These are phyloP conservation scores for Fraxinus anomala DNA, from an alignment of 257 asterid genomes.

Conservation along the genomic window DNA sequence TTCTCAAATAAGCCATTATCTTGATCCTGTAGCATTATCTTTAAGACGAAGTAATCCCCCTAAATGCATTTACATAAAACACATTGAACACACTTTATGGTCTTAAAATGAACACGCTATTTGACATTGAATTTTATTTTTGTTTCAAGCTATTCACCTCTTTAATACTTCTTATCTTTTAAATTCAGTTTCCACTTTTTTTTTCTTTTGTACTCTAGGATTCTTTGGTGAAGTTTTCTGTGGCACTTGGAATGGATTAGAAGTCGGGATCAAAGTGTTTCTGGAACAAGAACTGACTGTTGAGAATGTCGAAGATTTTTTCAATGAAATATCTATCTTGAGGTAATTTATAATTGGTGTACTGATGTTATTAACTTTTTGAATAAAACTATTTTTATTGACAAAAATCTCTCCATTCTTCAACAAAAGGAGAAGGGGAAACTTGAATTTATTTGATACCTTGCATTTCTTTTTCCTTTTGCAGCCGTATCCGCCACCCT, in stretches of 20 bases:
- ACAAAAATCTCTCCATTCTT: neutral
- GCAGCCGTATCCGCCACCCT: slow-evolving; percentile 96
- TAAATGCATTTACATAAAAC: neutral
- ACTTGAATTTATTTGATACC: slow-evolving; percentile 26
- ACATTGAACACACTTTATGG: neutral
- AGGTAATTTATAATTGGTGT: slow-evolving; percentile 46
- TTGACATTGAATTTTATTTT: neutral
- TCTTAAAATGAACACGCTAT: neutral
- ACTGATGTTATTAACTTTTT: slow-evolving; percentile 16
- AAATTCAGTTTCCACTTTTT: neutral
- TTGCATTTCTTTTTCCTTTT: slow-evolving; percentile 36
- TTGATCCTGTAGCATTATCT: neutral
- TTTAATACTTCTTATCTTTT: neutral
- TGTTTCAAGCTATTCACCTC: slow-evolving; percentile 18
- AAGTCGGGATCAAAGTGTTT: slow-evolving; percentile 77
- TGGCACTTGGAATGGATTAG: slow-evolving; percentile 84
- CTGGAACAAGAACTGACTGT: slow-evolving; percentile 76
- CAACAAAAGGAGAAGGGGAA: slow-evolving; percentile 2
- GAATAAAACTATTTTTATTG: neutral
- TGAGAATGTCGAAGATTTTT: slow-evolving; percentile 88
- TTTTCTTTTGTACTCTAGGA: slow-evolving; percentile 44
- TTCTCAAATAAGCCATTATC: neutral
- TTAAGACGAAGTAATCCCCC: neutral
- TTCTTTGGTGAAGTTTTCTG: slow-evolving; percentile 95
- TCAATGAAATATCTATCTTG: slow-evolving; percentile 83